Evolutionary conservation across 164 flowering plant genomes (phyloP), one percentile per base, ranked within the genome.

Genomic region (Vitis cinerea): DNA sequence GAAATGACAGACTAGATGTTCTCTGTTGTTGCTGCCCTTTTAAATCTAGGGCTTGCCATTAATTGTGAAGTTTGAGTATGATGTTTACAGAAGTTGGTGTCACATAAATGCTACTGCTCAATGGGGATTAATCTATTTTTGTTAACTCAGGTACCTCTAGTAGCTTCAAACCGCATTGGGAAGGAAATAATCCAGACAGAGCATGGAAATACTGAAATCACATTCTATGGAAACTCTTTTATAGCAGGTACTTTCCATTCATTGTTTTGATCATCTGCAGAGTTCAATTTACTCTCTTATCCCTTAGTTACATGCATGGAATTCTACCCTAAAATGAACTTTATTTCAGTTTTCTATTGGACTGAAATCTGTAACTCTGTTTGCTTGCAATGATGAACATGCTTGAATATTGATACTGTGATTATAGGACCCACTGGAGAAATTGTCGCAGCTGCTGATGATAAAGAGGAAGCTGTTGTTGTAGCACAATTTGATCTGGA

Each of bases 101-200:
- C 17, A 8, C 63, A 52, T 16, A 27, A 54, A 53, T 19, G 29
- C 29, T 29, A 47, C 50, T 14, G 58, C 54, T 16, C 61, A 6
- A 7, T 15, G 51, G 17, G 1, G 31, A 27, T 17, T 61, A 12
- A 60, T 59, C 67, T 63, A 19, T 31, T 59, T 51, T 50, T 50
- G 50, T n/a, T 15, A 52, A 47, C 65, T 59, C 78, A 96, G 98
- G 98, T 93, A 64, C 99, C 97, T 77, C 78, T 93, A 61, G 93
- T 96, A 15, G 92, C 95, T 73, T 93, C 97, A 14, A 96, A 96
- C 68, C 95, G 99, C 67, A 84, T 93, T 51, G 98, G 99, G 17
- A 96, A 89, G 77, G 98, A 96, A 81, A 74, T 78, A 69, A 87
- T 93, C 61, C 67, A 81, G 83, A 93, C 99, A 30, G 97, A 90